Percentiles rank a stretch among this genome's conserved stretches.
Conservation (phyloP, 2,329 filamentous ascomycete genomes). For the Hypoxylon sp. region DNA sequence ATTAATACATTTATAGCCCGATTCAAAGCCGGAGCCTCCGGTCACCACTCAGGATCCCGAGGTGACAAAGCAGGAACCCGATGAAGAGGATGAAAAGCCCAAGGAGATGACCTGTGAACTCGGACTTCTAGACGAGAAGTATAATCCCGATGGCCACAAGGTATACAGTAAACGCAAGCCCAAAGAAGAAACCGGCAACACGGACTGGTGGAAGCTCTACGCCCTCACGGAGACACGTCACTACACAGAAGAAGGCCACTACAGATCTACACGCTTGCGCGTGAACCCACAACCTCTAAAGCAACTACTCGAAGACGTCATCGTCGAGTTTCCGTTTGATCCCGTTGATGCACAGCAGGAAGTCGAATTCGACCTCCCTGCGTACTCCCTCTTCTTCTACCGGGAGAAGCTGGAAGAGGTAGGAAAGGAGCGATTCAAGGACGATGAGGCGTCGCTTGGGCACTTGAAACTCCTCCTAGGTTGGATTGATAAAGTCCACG, state of each 20-base stretch:
- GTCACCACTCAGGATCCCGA: not conserved
- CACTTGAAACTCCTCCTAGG: conserved; percentile 48
- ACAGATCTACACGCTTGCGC: conserved; percentile 46
- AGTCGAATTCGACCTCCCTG: conserved; percentile 42
- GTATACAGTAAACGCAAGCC: conserved; percentile 48
- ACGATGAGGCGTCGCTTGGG: conserved; percentile 44
- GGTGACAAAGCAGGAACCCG: conserved; percentile 1
- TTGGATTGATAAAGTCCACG: conserved; percentile 52
- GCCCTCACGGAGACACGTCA: conserved; percentile 50
- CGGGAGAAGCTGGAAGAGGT: conserved; percentile 46
- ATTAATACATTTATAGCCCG: conserved; percentile 60
- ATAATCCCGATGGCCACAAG: conserved; percentile 46
- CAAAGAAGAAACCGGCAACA: conserved; percentile 16
- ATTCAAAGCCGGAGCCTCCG: conserved; percentile 3
- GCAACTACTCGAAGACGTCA: conserved; percentile 50
- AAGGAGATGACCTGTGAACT: conserved; percentile 50
- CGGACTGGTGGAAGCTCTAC: conserved; percentile 50
- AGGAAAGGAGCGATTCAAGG: conserved; percentile 49
- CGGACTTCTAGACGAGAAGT: conserved; percentile 45
- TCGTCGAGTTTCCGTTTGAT: conserved; percentile 48
- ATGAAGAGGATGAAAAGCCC: conserved; percentile 34
- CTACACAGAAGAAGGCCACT: conserved; percentile 37
- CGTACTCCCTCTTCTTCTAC: conserved; percentile 50
- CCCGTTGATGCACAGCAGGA: conserved; percentile 47
- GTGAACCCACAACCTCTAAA: conserved; percentile 50